Conservation (phyloP, 805 yeast species). For the Kuraishia floccosa region DNA sequence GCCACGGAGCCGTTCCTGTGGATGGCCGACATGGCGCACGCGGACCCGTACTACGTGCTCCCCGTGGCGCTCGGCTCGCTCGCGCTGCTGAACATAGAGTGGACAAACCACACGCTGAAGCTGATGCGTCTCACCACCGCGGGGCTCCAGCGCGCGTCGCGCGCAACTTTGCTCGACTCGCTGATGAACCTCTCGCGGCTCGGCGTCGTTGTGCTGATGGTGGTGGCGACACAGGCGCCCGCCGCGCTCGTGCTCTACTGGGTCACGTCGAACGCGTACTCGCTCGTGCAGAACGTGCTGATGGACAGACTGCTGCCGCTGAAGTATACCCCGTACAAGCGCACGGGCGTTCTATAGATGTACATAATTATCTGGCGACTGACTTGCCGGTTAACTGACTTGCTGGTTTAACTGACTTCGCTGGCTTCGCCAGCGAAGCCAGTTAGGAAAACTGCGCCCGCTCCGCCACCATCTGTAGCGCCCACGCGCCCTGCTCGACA, state of each 20-base stretch:
- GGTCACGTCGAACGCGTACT: conserved; percentile 75
- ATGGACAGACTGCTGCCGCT: conserved; percentile 60
- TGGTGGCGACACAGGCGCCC: conserved; percentile 79
- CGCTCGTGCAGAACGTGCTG: conserved; percentile 63
- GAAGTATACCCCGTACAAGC: conserved; percentile 29
- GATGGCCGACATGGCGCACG: conserved; percentile 43
- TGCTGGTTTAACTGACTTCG: too few species aligned
- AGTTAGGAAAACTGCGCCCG: too few species aligned
- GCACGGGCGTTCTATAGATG: too few species aligned
- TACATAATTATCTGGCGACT: too few species aligned
- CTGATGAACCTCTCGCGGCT: conserved; percentile 62
- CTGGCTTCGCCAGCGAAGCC: too few species aligned
- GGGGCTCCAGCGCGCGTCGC: conserved; percentile 26
- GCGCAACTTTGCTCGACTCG: conserved; percentile 53
- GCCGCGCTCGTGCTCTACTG: conserved; percentile 76
- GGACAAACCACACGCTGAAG: conserved; percentile 60
- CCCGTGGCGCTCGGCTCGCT: conserved; percentile 66
- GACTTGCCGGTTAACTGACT: too few species aligned
- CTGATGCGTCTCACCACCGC: conserved; percentile 29
- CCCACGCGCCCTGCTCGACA: conserved; percentile 6
- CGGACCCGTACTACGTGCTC: conserved; percentile 51
- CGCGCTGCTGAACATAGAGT: conserved; percentile 71
- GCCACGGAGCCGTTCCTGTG: conserved; percentile 47
- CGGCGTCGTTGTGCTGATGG: conserved; percentile 72
- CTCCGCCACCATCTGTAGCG: too few species aligned